phyloP scores from a whole-genome alignment of 2,329 filamentous ascomycete species.

The Elsinoe necatrix region DNA sequence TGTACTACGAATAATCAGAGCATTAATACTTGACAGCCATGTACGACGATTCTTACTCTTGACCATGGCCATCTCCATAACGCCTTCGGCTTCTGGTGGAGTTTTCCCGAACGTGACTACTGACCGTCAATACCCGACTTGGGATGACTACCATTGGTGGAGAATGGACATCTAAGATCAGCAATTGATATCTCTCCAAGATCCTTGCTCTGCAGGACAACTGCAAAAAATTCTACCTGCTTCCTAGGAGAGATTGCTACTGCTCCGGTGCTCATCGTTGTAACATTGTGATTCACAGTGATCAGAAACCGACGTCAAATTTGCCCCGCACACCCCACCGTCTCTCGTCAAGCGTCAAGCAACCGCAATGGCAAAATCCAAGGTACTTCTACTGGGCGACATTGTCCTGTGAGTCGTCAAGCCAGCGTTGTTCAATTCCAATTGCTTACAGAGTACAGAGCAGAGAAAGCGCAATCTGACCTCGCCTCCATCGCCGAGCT shows the following conservation, averaged over 20 bases:
- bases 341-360: neutral
- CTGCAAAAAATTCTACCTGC: neutral
- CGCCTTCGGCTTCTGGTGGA: neutral
- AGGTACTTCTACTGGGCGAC: slow-evolving; percentile 54
- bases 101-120: neutral
- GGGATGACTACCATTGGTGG: slow-evolving; percentile 1
- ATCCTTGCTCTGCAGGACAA: neutral
- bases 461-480: slow-evolving; percentile 55
- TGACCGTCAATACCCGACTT: neutral
- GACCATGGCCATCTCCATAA: too few relatives aligned
- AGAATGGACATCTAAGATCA: neutral
- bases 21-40: too few relatives aligned
- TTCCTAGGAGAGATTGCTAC: neutral
- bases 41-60: too few relatives aligned
- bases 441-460: slow-evolving; percentile 38
- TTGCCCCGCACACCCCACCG: neutral
- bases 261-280: neutral
- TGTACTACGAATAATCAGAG: neutral
- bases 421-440: too few relatives aligned
- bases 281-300: neutral
- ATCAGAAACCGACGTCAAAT: neutral
- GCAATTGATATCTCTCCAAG: neutral
- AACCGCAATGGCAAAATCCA: slow-evolving; percentile 40
- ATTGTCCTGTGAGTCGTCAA: slow-evolving; percentile 48
- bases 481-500: slow-evolving; percentile 58